Conservation (phyloP, 2,329 filamentous ascomycete genomes). For the Orbilia blumenaviensis region DNA sequence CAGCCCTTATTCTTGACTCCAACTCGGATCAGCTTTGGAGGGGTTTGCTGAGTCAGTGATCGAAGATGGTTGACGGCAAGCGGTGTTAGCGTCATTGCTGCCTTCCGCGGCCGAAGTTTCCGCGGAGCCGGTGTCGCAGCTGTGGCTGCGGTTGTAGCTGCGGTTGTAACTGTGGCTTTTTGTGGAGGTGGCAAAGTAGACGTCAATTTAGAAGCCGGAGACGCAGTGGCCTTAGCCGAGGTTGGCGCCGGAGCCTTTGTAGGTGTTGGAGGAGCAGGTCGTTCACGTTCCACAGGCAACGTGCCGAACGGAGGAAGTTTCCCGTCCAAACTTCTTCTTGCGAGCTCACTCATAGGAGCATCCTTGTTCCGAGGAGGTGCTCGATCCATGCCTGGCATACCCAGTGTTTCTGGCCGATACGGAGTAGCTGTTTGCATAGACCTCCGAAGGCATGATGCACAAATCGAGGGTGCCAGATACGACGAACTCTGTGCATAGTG, state of each 20-base stretch:
- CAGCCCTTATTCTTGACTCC: conserved; percentile 94
- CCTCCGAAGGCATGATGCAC: conserved; percentile 38
- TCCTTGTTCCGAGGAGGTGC: conserved; percentile 38
- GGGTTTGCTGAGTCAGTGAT: conserved; percentile 79
- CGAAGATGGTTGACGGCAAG: conserved; percentile 81
- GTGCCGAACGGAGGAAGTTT: conserved; percentile 32
- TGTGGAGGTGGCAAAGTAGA: conserved; percentile 2
- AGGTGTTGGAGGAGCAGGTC: neutral
- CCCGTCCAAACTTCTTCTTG: conserved; percentile 7
- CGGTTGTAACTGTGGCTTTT: neutral
- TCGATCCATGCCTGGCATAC: conserved; percentile 40
- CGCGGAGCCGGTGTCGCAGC: conserved; percentile 17
- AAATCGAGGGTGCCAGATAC: conserved; percentile 31
- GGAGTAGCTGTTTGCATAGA: conserved; percentile 50
- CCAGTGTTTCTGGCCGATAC: conserved; percentile 44
- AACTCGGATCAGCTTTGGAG: conserved; percentile 91
- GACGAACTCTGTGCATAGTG: conserved; percentile 34
- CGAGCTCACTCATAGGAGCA: conserved; percentile 33
- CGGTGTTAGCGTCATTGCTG: conserved; percentile 85
- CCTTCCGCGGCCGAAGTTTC: conserved; percentile 83
- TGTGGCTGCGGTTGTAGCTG: neutral
- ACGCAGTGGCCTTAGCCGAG: neutral
- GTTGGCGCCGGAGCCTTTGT: neutral
- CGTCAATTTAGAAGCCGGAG: neutral
- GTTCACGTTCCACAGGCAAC: conserved; percentile 3